Conservation (phyloP, 306 rosid species). For the Leucaena leucocephala region DNA sequence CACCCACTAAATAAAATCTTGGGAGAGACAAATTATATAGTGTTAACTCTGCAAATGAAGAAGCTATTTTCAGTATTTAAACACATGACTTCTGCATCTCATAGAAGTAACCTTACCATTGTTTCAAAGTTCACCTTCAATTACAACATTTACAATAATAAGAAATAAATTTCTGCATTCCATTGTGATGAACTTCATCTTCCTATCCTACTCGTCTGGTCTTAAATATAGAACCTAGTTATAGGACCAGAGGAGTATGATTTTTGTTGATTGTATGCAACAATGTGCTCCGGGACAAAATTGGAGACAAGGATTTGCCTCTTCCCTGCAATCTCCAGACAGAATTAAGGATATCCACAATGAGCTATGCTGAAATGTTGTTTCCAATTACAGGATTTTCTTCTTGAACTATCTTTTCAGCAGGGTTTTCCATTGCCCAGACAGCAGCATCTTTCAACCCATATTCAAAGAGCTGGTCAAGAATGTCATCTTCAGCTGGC, state of each 20-base stretch:
- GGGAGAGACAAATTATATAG: too few relatives aligned
- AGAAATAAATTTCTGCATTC: not conserved
- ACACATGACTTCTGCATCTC: too few relatives aligned
- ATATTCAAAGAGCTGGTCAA: slow-evolving; percentile 59
- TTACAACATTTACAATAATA: too few relatives aligned
- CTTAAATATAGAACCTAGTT: too few relatives aligned
- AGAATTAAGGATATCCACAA: not conserved
- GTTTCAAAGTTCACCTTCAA: too few relatives aligned
- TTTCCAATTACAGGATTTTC: slow-evolving; percentile 33
- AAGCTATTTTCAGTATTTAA: too few relatives aligned
- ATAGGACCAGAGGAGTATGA: not conserved
- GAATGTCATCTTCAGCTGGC: slow-evolving; percentile 66
- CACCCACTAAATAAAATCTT: too few relatives aligned
- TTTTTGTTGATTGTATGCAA: not conserved
- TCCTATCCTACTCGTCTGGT: not conserved
- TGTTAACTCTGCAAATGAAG: too few relatives aligned
- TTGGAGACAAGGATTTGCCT: slow-evolving; percentile 7
- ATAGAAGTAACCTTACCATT: too few relatives aligned
- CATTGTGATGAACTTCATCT: not conserved
- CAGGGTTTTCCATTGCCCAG: slow-evolving; percentile 66
- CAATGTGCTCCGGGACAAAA: not conserved
- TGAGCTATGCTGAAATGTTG: slow-evolving; percentile 31
- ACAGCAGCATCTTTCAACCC: slow-evolving; percentile 65
- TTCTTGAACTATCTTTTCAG: slow-evolving; percentile 49
- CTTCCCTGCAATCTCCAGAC: slow-evolving; percentile 15